phyloP scores from a whole-genome alignment of 495 filamentous ascomycete genomes.

The Aspergillus carlsbadensis region DNA sequence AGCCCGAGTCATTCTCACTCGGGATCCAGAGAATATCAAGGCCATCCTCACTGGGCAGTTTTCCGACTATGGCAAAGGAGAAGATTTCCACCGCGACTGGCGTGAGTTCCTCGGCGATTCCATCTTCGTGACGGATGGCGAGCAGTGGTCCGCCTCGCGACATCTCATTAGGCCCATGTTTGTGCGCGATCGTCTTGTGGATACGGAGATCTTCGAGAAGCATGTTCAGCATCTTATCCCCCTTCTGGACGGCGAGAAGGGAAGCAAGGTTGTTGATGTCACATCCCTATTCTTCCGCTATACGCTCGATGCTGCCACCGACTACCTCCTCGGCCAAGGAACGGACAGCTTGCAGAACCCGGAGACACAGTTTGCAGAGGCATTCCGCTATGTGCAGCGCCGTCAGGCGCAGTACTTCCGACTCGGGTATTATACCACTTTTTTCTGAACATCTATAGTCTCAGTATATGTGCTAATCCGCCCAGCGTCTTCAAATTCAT shows the following conservation, averaged over 20 bases:
- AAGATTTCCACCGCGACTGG: conserved; percentile 68
- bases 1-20: conserved; percentile 60
- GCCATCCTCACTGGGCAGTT: conserved; percentile 77
- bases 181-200: conserved; percentile 73
- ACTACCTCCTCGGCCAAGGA: conserved; percentile 79
- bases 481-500: conserved; percentile 51
- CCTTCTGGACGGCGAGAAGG: conserved; percentile 51
- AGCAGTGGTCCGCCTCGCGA: conserved; percentile 70
- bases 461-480: neutral
- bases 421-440: conserved; percentile 43
- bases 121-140: conserved; percentile 78
- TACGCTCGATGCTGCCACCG: conserved; percentile 79
- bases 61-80: conserved; percentile 68
- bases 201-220: conserved; percentile 76
- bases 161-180: conserved; percentile 84
- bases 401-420: conserved; percentile 62
- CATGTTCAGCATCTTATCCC: conserved; percentile 69
- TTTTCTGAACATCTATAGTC: neutral
- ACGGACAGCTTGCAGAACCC: conserved; percentile 66
- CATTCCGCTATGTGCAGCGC: conserved; percentile 71
- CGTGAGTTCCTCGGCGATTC: conserved; percentile 71
- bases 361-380: conserved; percentile 60
- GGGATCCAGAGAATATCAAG: conserved; percentile 67
- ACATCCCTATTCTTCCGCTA: conserved; percentile 73
- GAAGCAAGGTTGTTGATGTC: conserved; percentile 62